These are phyloP conservation scores for Santalum album DNA, from an alignment of 164 flowering plant genomes.

Conservation along the genomic window DNA sequence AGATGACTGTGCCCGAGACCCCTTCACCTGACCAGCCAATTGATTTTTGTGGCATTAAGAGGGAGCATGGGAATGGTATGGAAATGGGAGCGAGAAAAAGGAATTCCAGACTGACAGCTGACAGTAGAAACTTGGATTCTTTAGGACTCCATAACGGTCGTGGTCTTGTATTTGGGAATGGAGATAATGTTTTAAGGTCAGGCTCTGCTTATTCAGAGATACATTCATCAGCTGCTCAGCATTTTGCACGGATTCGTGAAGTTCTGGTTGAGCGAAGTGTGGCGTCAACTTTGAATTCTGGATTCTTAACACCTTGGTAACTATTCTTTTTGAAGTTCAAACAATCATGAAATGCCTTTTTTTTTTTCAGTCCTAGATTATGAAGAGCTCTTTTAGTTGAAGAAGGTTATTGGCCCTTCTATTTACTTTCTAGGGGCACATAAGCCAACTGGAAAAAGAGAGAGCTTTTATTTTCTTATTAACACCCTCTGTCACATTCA, in stretches of 20 bases:
- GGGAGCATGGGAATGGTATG: constrained; percentile 48
- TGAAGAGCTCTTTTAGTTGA: too few relatives aligned
- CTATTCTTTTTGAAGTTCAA: constrained; percentile 11
- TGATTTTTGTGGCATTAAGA: constrained; percentile 48
- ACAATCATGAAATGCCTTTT: too few relatives aligned
- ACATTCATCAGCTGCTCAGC: constrained; percentile 78
- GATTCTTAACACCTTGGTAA: constrained; percentile 91
- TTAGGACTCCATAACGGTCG: constrained; percentile 41
- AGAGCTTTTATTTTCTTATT: too few relatives aligned
- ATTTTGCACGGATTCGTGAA: constrained; percentile 91
- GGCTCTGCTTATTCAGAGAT: constrained; percentile 75
- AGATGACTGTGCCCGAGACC: constrained; percentile 91
- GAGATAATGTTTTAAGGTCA: constrained; percentile 43
- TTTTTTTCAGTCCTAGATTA: too few relatives aligned
- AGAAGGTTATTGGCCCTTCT: too few relatives aligned
- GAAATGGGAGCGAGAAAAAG: constrained; percentile 68
- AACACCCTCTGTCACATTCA: too few relatives aligned
- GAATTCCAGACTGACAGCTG: constrained; percentile 38
- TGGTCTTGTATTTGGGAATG: constrained; percentile 34
- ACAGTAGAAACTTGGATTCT: constrained; percentile 33
- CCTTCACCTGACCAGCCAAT: constrained; percentile 93
- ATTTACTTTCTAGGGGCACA: too few relatives aligned
- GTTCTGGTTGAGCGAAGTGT: constrained; percentile 85
- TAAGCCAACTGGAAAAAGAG: too few relatives aligned
- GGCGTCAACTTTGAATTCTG: constrained; percentile 79